These are phyloP conservation scores for Melocanna baccifera DNA, from an alignment of 176 grass and related monocot genomes.

Conservation along the genomic window DNA sequence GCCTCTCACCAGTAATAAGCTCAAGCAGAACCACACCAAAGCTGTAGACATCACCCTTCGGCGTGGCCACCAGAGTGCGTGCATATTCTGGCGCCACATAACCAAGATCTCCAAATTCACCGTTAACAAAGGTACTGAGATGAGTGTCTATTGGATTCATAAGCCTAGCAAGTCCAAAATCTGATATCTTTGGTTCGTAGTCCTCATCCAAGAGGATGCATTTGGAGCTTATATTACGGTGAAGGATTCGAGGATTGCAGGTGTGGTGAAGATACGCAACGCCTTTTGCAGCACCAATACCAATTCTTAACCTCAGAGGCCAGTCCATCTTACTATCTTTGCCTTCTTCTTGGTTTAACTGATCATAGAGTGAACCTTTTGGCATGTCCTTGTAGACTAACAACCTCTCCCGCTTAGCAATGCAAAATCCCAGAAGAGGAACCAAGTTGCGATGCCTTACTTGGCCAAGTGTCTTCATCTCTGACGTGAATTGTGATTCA, in stretches of 20 bases:
- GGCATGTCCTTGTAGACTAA: constrained; percentile 85
- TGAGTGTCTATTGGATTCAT: constrained; percentile 93
- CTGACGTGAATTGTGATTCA: constrained; percentile 75
- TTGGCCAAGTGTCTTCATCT: constrained; percentile 83
- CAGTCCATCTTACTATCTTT: constrained; percentile 49
- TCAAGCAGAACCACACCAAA: constrained; percentile 85
- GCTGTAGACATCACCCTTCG: constrained; percentile 82
- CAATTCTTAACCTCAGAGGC: constrained; percentile 67
- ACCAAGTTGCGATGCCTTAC: constrained; percentile 82
- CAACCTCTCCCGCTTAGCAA: constrained; percentile 77
- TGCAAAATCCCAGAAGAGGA: constrained; percentile 74
- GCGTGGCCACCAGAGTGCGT: constrained; percentile 64
- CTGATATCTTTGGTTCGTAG: constrained; percentile 79
- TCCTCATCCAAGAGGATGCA: constrained; percentile 79
- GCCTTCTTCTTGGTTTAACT: constrained; percentile 41
- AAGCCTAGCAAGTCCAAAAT: constrained; percentile 86
- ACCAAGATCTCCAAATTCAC: constrained; percentile 81
- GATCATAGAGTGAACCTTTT: constrained; percentile 74
- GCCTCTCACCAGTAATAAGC: constrained; percentile 66
- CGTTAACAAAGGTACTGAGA: constrained; percentile 87
- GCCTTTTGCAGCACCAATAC: constrained; percentile 73
- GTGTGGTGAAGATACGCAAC: constrained; percentile 90
- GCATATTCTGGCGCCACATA: constrained; percentile 86
- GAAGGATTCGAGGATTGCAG: constrained; percentile 84
- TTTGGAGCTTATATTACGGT: constrained; percentile 93